Conservation (phyloP, 2,329 filamentous ascomycete genomes). For the Epichloe festucae region DNA sequence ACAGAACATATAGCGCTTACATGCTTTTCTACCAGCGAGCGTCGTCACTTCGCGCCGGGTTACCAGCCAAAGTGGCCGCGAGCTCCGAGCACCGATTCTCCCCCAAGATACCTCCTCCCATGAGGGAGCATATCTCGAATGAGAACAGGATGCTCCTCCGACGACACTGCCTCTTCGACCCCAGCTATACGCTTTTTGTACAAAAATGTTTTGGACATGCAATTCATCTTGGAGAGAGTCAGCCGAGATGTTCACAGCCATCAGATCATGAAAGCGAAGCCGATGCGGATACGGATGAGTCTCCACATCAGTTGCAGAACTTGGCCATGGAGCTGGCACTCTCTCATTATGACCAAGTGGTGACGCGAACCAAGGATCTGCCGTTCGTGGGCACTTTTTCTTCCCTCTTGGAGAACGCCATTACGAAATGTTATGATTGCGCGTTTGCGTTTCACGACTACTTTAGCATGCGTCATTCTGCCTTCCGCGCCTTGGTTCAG, state of each 20-base stretch:
- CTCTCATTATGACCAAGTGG: constrained; percentile 62
- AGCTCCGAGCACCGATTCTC: constrained; percentile 14
- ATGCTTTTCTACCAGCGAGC: constrained; percentile 94
- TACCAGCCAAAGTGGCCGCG: not conserved
- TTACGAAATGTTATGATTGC: constrained; percentile 36
- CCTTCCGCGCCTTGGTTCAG: constrained; percentile 53
- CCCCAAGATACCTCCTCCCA: constrained; percentile 30
- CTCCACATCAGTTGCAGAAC: constrained; percentile 25
- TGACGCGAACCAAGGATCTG: constrained; percentile 56
- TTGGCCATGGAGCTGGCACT: constrained; percentile 42
- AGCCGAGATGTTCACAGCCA: not conserved
- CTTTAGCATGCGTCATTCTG: constrained; percentile 39
- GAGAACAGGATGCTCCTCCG: constrained; percentile 65
- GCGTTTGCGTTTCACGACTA: constrained; percentile 49
- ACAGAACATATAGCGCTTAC: constrained; percentile 79
- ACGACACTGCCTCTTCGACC: constrained; percentile 69
- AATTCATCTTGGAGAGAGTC: constrained; percentile 29
- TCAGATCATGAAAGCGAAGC: not conserved
- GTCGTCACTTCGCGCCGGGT: constrained; percentile 40
- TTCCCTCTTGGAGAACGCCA: constrained; percentile 32
- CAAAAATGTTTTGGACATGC: constrained; percentile 46
- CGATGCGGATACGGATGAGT: not conserved
- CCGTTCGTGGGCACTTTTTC: constrained; percentile 48
- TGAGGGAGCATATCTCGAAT: constrained; percentile 47
- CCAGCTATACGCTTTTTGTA: constrained; percentile 55